Conservation (phyloP, 2,329 filamentous ascomycete genomes). For the Sordariomycetes sp. region DNA sequence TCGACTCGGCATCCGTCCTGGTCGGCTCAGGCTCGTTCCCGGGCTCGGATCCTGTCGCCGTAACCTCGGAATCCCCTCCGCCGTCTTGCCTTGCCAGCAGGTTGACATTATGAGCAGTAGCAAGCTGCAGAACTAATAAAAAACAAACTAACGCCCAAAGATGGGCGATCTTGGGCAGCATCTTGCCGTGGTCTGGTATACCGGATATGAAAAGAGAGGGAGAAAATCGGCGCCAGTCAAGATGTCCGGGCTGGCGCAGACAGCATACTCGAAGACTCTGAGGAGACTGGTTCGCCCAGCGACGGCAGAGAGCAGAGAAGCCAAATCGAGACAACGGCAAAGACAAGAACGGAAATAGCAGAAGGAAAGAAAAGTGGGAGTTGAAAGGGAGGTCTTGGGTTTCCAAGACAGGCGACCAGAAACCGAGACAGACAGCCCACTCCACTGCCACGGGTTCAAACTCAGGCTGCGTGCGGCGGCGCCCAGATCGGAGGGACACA, state of each 20-base stretch:
- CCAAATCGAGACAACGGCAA: too few species aligned
- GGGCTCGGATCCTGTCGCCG: background rate
- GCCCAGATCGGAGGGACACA: too few species aligned
- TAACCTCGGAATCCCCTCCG: conserved; percentile 2
- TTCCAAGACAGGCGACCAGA: background rate
- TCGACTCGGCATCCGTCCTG: conserved; percentile 3
- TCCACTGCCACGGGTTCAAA: too few species aligned
- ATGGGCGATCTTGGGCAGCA: conserved; percentile 22
- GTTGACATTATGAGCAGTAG: conserved; percentile 20
- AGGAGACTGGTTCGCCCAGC: too few species aligned
- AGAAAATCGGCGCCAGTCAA: too few species aligned
- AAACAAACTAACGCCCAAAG: conserved; percentile 30
- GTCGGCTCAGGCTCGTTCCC: conserved; percentile 3
- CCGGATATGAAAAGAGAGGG: too few species aligned
- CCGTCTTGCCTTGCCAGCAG: conserved; percentile 24
- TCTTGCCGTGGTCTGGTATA: conserved; percentile 9
- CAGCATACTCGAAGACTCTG: too few species aligned
- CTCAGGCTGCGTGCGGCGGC: too few species aligned
- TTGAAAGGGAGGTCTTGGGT: background rate
- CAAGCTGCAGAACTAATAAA: conserved; percentile 21
- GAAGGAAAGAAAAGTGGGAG: background rate
- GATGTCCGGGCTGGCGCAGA: too few species aligned
- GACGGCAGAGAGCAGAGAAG: too few species aligned
- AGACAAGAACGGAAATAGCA: too few species aligned
- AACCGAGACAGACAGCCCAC: too few species aligned